These are phyloP conservation scores for Fonsecaea pugnacius DNA, from an alignment of 2,329 filamentous ascomycete genomes.

Conservation along the genomic window DNA sequence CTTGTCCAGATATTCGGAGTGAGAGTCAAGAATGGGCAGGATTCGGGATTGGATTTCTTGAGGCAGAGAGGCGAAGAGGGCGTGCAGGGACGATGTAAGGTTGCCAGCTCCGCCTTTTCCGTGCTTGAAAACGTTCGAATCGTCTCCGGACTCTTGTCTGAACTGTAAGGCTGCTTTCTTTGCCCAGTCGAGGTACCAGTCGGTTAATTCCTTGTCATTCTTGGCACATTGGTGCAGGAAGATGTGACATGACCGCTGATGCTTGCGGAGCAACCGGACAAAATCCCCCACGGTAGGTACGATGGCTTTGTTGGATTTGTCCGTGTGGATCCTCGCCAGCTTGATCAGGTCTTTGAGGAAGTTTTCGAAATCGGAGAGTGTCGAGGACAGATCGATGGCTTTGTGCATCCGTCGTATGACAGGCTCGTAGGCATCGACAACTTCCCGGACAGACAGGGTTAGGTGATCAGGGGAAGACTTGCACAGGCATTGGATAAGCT, in stretches of 20 bases:
- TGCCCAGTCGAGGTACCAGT: conserved; percentile 65
- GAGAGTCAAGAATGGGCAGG: conserved; percentile 60
- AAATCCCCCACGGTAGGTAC: conserved; percentile 72
- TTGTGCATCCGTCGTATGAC: conserved; percentile 74
- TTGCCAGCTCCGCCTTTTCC: conserved; percentile 46
- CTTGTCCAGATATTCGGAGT: conserved; percentile 63
- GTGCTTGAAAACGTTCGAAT: conserved; percentile 37
- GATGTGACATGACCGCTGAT: conserved; percentile 66
- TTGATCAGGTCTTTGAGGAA: conserved; percentile 75
- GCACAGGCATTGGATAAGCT: conserved; percentile 70
- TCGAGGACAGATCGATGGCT: conserved; percentile 70
- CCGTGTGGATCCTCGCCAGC: conserved; percentile 47
- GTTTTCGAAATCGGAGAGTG: conserved; percentile 67
- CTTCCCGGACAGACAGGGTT: conserved; percentile 69
- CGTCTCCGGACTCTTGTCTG: conserved; percentile 35
- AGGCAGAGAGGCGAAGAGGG: conserved; percentile 55
- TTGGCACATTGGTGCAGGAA: conserved; percentile 72
- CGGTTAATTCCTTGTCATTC: conserved; percentile 68
- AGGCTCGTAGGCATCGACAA: conserved; percentile 71
- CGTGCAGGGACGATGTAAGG: conserved; percentile 48
- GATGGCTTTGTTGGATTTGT: conserved; percentile 39
- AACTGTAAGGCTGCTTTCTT: conserved; percentile 64
- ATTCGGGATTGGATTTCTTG: conserved; percentile 53
- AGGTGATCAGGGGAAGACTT: conserved; percentile 71
- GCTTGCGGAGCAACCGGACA: conserved; percentile 67